A percentile compares a stretch with the other conserved stretches of the same genome.
Evolutionary conservation across 2,329 filamentous ascomycete species (phyloP).

Genomic region (Hirsutella rhossiliensis): DNA sequence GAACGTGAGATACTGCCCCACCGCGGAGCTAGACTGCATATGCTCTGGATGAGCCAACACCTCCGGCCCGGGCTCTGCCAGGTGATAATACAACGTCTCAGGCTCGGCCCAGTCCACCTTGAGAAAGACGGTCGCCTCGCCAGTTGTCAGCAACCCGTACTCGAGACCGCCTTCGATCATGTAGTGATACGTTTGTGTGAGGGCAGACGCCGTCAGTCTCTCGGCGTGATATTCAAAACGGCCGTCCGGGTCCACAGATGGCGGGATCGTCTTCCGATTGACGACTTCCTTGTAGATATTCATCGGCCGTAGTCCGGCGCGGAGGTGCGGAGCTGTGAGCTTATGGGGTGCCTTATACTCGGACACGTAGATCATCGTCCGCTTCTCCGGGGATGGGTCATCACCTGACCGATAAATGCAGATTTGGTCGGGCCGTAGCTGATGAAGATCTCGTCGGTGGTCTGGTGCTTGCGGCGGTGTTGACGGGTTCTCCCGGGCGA

Average conservation of each 20-base stretch:
- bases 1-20: conserved; percentile 14
- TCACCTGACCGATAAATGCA: conserved; percentile 9
- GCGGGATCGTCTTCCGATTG: conserved; percentile 14
- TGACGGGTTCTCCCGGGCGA: not conserved
- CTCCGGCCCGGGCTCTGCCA: conserved; percentile 16
- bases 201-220: conserved; percentile 25
- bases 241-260: conserved; percentile 12
- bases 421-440: conserved; percentile 20
- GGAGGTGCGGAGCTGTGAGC: conserved; percentile 28
- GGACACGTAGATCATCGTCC: conserved; percentile 17
- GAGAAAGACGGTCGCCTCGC: conserved; percentile 31
- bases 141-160: conserved; percentile 29
- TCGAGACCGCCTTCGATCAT: conserved; percentile 33
- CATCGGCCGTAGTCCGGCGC: conserved; percentile 26
- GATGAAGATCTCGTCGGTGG: conserved; percentile 7
- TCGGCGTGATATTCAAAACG: conserved; percentile 22
- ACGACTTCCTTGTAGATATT: conserved; percentile 26
- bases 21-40: conserved; percentile 11
- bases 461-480: conserved; percentile 7
- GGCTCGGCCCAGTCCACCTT: conserved; percentile 18
- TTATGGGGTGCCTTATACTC: conserved; percentile 38
- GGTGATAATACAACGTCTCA: conserved; percentile 16
- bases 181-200: conserved; percentile 36
- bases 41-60: conserved; percentile 10
- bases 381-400: conserved; percentile 2